Conservation (phyloP, 352 stramenopile species). For the Phytophthora pisi region DNA sequence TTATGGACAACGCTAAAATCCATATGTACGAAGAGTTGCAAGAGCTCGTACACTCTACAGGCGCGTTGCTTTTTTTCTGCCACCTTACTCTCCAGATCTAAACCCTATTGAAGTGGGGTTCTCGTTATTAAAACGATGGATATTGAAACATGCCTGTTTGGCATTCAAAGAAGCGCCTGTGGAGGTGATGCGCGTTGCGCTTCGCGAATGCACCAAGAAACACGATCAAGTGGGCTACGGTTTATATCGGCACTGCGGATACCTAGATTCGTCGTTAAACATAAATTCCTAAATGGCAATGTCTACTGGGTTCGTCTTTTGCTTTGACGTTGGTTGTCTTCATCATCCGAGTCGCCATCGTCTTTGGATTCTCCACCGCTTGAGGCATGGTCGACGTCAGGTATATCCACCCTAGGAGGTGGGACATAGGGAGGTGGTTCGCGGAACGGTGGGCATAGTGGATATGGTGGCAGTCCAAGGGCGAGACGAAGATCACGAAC, state of each 20-base stretch:
- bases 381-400: too few species aligned
- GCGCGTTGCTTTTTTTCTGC: constrained; percentile 23
- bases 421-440: too few species aligned
- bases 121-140: constrained; percentile 30
- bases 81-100: constrained; percentile 30
- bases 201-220: constrained; percentile 7
- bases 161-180: constrained; percentile 19
- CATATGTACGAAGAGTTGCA: constrained; percentile 30
- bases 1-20: constrained; percentile 40
- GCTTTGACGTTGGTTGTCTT: too few species aligned
- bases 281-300: too few species aligned
- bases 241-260: constrained; percentile 19
- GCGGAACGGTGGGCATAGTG: too few species aligned
- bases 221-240: constrained; percentile 4
- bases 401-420: too few species aligned
- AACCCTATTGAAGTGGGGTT: constrained; percentile 34
- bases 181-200: constrained; percentile 2
- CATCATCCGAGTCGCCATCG: too few species aligned
- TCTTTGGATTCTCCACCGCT: too few species aligned
- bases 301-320: too few species aligned
- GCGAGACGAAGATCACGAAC: too few species aligned
- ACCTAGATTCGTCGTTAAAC: neutral
- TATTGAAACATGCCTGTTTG: constrained; percentile 17
- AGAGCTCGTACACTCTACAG: constrained; percentile 12
- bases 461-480: too few species aligned